Evolutionary conservation across 2,329 filamentous ascomycete genomes (phyloP).

Genomic region (Periglandula ipomoeae): DNA sequence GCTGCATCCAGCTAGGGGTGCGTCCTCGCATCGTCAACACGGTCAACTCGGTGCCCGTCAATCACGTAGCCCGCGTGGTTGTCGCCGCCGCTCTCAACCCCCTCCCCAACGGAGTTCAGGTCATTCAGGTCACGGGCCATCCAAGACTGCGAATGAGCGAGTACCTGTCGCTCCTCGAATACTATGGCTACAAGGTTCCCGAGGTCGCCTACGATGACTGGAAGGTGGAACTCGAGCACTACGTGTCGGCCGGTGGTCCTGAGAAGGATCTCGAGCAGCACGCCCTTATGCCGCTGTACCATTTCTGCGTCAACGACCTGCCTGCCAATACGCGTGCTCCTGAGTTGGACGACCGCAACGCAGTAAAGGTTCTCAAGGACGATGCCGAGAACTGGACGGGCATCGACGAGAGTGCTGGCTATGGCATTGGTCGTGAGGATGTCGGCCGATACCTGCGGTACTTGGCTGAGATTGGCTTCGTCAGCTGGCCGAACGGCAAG

Average conservation of each 20-base stretch:
- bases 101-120: constrained; percentile 36
- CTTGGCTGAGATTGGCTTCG: constrained; percentile 20
- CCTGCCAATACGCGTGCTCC: constrained; percentile 60
- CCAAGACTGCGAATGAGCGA: constrained; percentile 32
- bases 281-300: constrained; percentile 52
- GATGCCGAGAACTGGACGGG: constrained; percentile 51
- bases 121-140: constrained; percentile 72
- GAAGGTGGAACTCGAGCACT: constrained; percentile 20
- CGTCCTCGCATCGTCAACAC: constrained; percentile 76
- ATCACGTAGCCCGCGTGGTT: constrained; percentile 73
- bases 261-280: constrained; percentile 21
- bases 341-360: constrained; percentile 52
- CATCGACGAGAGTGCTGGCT: constrained; percentile 43
- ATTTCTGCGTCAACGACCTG: constrained; percentile 57
- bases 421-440: constrained; percentile 17
- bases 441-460: constrained; percentile 18
- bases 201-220: constrained; percentile 56
- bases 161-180: constrained; percentile 59
- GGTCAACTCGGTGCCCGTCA: constrained; percentile 82
- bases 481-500: constrained; percentile 19
- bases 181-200: constrained; percentile 65
- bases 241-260: constrained; percentile 16
- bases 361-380: constrained; percentile 51
- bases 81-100: constrained; percentile 62
- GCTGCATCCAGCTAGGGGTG: constrained; percentile 67